Evolutionary conservation across 371 early-diverging fungal genomes (phyloP).

Genomic region (Funneliformis caledonium): DNA sequence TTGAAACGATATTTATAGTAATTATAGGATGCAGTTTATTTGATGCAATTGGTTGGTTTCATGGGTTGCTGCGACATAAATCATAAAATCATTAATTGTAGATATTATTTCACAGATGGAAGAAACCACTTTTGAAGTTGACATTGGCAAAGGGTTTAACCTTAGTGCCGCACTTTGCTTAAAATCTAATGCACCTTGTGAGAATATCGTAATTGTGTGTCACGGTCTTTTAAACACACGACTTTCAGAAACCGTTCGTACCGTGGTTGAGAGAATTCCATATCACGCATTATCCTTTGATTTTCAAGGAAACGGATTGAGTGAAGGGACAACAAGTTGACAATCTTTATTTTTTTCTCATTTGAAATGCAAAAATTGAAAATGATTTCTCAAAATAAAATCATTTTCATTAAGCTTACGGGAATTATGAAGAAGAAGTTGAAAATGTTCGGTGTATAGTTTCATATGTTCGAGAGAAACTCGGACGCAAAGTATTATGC

Average conservation of each 20-base stretch:
- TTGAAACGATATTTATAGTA: too few species aligned
- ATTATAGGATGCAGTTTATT: too few species aligned
- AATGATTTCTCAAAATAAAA: background rate
- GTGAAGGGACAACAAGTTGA: constrained; percentile 27
- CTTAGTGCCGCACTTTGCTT: background rate
- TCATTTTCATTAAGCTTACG: background rate
- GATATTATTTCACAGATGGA: background rate
- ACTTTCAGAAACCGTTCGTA: background rate
- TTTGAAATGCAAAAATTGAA: background rate
- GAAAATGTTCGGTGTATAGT: constrained; percentile 14
- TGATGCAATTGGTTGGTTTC: too few species aligned
- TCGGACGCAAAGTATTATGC: background rate
- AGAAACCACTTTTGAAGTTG: background rate
- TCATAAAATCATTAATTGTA: too few species aligned
- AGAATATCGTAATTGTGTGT: constrained; percentile 16
- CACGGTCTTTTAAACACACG: constrained; percentile 17
- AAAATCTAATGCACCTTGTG: background rate
- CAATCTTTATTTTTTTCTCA: background rate
- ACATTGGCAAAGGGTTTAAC: background rate
- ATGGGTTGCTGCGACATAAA: too few species aligned
- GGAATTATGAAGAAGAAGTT: constrained; percentile 24
- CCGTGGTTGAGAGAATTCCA: background rate
- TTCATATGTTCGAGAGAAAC: background rate
- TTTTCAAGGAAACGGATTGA: constrained; percentile 31
- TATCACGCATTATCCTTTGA: constrained; percentile 5